Conservation (phyloP, 768 basidiomycete genomes). For the Crassisporium funariophilum region DNA sequence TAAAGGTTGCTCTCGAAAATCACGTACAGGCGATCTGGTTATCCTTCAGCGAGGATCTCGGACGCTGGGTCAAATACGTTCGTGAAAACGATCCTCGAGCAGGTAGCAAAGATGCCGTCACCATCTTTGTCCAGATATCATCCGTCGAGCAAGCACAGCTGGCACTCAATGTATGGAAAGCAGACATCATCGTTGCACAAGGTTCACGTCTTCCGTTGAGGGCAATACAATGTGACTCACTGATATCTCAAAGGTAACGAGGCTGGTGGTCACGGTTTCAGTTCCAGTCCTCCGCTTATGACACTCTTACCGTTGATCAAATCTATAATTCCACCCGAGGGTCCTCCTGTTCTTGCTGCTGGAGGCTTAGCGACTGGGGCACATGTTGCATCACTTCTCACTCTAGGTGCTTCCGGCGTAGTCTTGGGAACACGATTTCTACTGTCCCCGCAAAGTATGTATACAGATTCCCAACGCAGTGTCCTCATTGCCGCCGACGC, state of each 20-base stretch:
- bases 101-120: constrained; percentile 43
- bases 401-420: constrained; percentile 67
- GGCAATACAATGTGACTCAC: constrained; percentile 1
- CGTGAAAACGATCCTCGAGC: constrained; percentile 52
- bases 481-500: constrained; percentile 51
- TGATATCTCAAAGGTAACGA: constrained; percentile 58
- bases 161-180: constrained; percentile 68
- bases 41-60: constrained; percentile 62
- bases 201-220: constrained; percentile 40
- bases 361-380: constrained; percentile 70
- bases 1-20: constrained; percentile 54
- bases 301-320: constrained; percentile 61
- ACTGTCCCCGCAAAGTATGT: constrained; percentile 64
- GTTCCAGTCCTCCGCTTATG: constrained; percentile 57
- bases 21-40: constrained; percentile 73
- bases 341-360: constrained; percentile 62
- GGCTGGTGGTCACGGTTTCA: constrained; percentile 76
- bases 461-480: constrained; percentile 53
- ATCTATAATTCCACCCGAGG: constrained; percentile 34
- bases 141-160: constrained; percentile 58
- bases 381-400: constrained; percentile 65
- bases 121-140: constrained; percentile 67
- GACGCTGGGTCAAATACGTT: constrained; percentile 61
- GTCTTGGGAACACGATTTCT: constrained; percentile 79
- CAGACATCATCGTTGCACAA: constrained; percentile 78